A percentile compares a stretch with the other conserved stretches of the same genome.
Evolutionary conservation across 169 alveolate genomes (phyloP).

Genomic region (Plasmodium gonderi): DNA sequence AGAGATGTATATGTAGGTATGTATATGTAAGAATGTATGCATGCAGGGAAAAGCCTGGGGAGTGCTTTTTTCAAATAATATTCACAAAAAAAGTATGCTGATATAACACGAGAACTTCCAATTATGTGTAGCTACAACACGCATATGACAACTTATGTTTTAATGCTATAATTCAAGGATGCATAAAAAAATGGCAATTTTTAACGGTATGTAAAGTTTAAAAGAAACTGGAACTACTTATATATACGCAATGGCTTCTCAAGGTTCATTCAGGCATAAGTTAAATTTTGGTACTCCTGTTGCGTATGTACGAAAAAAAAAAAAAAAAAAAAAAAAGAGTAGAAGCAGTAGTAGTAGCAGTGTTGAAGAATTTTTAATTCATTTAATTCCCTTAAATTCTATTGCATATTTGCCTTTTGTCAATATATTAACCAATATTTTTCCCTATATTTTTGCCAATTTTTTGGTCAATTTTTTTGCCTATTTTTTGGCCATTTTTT

Average conservation of each 20-base stretch:
- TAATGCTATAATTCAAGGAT: too few species aligned
- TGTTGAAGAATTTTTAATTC: not conserved
- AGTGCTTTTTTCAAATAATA: not conserved
- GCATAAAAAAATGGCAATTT: not conserved
- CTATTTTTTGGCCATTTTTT: too few species aligned
- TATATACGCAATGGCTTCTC: not conserved
- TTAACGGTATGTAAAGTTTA: not conserved
- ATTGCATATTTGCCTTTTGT: too few species aligned
- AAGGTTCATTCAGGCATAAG: not conserved
- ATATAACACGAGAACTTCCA: not conserved
- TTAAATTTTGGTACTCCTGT: not conserved
- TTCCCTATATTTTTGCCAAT: too few species aligned
- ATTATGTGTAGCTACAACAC: too few species aligned
- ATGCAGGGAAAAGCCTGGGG: not conserved
- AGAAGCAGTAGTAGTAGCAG: not conserved
- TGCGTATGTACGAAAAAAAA: conserved; percentile 18
- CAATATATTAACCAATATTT: too few species aligned
- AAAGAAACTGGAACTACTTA: not conserved
- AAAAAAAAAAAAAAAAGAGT: conserved; percentile 18
- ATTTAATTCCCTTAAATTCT: too few species aligned
- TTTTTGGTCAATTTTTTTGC: too few species aligned
- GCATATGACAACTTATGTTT: too few species aligned
- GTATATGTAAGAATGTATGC: not conserved
- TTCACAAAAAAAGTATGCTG: not conserved
- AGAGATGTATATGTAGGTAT: not conserved